These are phyloP conservation scores for Mantamonas sphyraenae DNA, from an alignment of 78 protist species.

Conservation along the genomic window DNA sequence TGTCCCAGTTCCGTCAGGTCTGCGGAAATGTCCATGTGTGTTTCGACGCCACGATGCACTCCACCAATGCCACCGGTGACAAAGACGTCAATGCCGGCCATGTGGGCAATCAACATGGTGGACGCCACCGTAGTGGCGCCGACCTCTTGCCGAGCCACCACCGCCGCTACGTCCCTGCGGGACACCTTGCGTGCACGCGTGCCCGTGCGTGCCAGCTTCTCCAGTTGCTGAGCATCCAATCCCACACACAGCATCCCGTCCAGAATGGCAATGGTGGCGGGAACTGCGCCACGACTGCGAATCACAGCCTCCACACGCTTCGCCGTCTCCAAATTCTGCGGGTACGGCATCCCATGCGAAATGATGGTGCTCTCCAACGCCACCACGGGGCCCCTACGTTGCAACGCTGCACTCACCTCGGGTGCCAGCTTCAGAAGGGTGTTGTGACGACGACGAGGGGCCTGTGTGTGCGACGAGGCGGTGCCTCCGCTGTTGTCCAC, in stretches of 20 bases:
- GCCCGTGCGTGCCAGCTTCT: slow-evolving; percentile 43
- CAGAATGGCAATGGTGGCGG: slow-evolving; percentile 91
- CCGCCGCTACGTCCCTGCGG: slow-evolving; percentile 80
- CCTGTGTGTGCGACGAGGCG: no score
- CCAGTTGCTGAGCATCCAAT: slow-evolving; percentile 23
- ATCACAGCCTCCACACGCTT: slow-evolving; percentile 65
- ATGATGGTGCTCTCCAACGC: slow-evolving; percentile 95
- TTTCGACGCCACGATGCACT: slow-evolving; percentile 53
- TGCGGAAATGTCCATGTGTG: slow-evolving; percentile 84
- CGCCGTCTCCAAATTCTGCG: slow-evolving; percentile 74
- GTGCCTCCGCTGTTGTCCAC: no score
- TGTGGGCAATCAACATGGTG: slow-evolving; percentile 71
- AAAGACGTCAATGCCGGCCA: slow-evolving; percentile 62
- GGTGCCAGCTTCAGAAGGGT: no score
- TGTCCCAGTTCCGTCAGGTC: slow-evolving; percentile 90
- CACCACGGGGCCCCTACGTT: slow-evolving; percentile 62
- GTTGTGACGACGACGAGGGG: no score
- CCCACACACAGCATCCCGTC: slow-evolving; percentile 58
- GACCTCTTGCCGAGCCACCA: slow-evolving; percentile 11
- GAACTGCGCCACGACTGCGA: slow-evolving; percentile 81
- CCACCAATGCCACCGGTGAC: slow-evolving; percentile 95
- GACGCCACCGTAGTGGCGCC: slow-evolving; percentile 95
- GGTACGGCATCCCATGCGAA: slow-evolving; percentile 90
- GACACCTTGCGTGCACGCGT: slow-evolving; percentile 58
- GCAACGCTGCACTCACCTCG: slow-evolving; percentile 43